Percentiles rank a stretch among this genome's conserved stretches.
phyloP scores from a whole-genome alignment of 2,329 filamentous ascomycete species.

The Raffaelea ambrosiae region DNA sequence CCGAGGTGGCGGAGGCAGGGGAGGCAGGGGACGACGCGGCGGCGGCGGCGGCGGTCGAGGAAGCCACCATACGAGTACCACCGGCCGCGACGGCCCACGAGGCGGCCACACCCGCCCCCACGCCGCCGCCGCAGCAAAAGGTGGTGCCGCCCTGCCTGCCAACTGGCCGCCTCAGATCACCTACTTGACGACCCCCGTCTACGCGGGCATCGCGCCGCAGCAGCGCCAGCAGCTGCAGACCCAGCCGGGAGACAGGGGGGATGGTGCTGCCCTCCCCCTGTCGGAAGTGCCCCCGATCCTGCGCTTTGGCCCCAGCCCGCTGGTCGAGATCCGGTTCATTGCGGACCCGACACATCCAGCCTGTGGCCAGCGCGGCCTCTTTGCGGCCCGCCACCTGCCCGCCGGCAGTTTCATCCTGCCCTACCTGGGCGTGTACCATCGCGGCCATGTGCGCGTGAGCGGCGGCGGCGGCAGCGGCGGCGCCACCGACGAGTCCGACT shows the following conservation, averaged over 20 bases:
- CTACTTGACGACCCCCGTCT: slow-evolving; percentile 43
- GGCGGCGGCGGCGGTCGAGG: no score
- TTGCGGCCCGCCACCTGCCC: slow-evolving; percentile 43
- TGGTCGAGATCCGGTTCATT: slow-evolving; percentile 48
- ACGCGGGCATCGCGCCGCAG: slow-evolving; percentile 33
- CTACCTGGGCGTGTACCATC: slow-evolving; percentile 53
- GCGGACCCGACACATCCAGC: slow-evolving; percentile 44
- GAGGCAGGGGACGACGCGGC: no score
- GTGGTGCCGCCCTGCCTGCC: slow-evolving; percentile 29
- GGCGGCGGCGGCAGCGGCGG: slow-evolving; percentile 2
- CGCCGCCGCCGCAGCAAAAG: no score
- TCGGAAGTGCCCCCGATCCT: slow-evolving; percentile 11
- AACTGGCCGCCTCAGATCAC: slow-evolving; percentile 49
- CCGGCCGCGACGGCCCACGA: no score
- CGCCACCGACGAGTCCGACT: slow-evolving; percentile 41
- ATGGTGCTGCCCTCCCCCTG: neutral
- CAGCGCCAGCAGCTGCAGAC: slow-evolving; percentile 32
- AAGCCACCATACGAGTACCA: no score
- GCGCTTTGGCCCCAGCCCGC: slow-evolving; percentile 32
- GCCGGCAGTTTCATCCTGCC: slow-evolving; percentile 50
- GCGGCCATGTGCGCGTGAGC: slow-evolving; percentile 21
- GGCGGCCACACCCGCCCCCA: no score
- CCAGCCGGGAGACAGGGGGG: slow-evolving; percentile 12
- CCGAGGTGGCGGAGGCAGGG: no score
- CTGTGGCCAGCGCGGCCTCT: slow-evolving; percentile 49